phyloP scores from a whole-genome alignment of 352 stramenopile species.

The Globisporangium recalcitrans region DNA sequence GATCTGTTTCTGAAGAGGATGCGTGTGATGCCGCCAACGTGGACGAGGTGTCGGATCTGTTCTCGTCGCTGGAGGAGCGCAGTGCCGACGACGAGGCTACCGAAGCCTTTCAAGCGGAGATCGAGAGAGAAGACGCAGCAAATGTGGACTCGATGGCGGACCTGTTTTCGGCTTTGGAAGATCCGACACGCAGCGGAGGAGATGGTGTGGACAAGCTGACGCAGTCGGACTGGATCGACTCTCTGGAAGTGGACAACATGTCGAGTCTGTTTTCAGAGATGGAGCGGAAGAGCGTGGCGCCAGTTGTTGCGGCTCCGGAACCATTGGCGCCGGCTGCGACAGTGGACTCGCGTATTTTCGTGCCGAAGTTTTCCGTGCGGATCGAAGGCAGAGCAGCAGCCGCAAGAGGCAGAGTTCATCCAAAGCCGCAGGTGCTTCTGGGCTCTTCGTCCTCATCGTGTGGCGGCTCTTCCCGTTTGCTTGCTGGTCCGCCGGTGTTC shows the following conservation, averaged over 20 bases:
- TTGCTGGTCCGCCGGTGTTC: conserved; percentile 15
- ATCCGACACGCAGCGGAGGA: conserved; percentile 6
- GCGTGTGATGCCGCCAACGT: conserved; percentile 1
- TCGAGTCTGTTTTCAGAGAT: conserved; percentile 42
- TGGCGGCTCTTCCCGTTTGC: neutral
- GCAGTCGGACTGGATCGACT: conserved; percentile 39
- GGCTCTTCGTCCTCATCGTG: neutral
- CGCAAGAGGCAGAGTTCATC: neutral
- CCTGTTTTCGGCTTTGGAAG: conserved; percentile 25
- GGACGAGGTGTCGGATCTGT: conserved; percentile 1
- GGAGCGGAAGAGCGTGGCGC: conserved; percentile 20
- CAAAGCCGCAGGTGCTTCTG: neutral
- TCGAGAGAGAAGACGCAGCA: conserved; percentile 13
- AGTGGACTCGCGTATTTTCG: conserved; percentile 49
- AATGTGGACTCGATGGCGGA: conserved; percentile 21
- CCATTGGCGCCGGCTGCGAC: conserved; percentile 2
- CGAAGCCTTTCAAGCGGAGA: neutral
- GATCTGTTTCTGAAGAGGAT: neutral
- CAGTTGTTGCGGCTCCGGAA: neutral
- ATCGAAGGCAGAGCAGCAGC: conserved; percentile 30
- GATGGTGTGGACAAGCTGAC: neutral
- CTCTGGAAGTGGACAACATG: conserved; percentile 48
- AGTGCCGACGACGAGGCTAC: no score
- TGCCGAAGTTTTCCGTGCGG: conserved; percentile 45
- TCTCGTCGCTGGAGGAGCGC: conserved; percentile 3